phyloP scores from a whole-genome alignment of 306 rosid species.

The Macrotyloma uniflorum region DNA sequence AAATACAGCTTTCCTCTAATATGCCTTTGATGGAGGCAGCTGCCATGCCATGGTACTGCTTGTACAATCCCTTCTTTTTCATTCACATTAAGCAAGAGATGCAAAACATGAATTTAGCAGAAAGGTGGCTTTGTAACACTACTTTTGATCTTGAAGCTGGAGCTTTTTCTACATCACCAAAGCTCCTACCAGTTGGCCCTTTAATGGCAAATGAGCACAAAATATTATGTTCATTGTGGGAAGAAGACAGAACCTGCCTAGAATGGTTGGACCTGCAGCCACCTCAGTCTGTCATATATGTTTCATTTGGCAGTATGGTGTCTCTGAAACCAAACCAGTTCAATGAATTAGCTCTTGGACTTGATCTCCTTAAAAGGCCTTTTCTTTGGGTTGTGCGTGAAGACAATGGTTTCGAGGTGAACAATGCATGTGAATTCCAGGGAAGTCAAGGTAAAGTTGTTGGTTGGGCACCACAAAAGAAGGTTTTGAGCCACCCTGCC shows the following conservation, averaged over 20 bases:
- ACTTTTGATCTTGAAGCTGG: slow-evolving; percentile 41
- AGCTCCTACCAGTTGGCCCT: slow-evolving; percentile 48
- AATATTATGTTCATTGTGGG: slow-evolving; percentile 6
- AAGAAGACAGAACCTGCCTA: slow-evolving; percentile 42
- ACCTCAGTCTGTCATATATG: slow-evolving; percentile 47
- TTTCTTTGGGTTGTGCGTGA: slow-evolving; percentile 45
- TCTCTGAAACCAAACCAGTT: slow-evolving; percentile 34
- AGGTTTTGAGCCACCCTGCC: slow-evolving; percentile 41
- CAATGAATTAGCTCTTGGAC: slow-evolving; percentile 46
- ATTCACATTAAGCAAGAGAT: slow-evolving; percentile 26
- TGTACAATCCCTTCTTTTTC: slow-evolving; percentile 28
- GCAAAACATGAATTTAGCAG: slow-evolving; percentile 28
- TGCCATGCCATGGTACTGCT: slow-evolving; percentile 47
- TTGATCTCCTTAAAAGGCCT: slow-evolving; percentile 42
- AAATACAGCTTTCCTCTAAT: slow-evolving; percentile 33
- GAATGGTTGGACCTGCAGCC: slow-evolving; percentile 43
- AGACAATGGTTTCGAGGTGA: neutral
- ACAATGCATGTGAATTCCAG: slow-evolving; percentile 30
- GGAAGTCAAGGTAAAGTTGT: slow-evolving; percentile 48
- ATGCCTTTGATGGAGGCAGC: slow-evolving; percentile 38
- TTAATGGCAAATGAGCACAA: slow-evolving; percentile 25
- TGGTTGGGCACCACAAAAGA: slow-evolving; percentile 62
- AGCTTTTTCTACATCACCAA: slow-evolving; percentile 40
- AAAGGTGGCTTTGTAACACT: slow-evolving; percentile 59
- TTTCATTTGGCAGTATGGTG: slow-evolving; percentile 47